Evolutionary conservation across 1,284 basidiomycete species (phyloP), one percentile per base, ranked within the genome.

Genomic region (Puccinia polysora): DNA sequence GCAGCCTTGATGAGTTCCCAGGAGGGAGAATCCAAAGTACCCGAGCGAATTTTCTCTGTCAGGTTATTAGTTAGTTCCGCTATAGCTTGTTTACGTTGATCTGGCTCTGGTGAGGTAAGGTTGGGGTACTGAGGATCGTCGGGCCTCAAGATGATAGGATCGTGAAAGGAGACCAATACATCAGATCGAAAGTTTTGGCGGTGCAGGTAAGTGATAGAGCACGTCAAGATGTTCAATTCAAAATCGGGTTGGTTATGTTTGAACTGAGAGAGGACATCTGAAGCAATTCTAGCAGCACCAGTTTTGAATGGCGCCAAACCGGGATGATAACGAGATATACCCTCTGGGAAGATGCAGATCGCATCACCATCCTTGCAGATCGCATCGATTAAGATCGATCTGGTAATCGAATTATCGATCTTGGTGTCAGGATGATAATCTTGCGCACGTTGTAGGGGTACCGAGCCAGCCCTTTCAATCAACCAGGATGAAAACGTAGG

Each of bases 401-500:
- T 88, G 14, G 84, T 85, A 1, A 84, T 81, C 0, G 83, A 82
- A 78, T 92, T 92, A 79, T 92, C 86, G 0, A 82, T 82, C 15
- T 75, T 30, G 77, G 79, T 43, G 79, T 86, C 83, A 0, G 78
- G 40, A 20, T 36, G 76, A 75, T 82, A 85, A 77, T 92, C 90
- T 75, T 88, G 89, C 52, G 85, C 83, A 68, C 90, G 83, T 77
- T 87, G 85, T 55, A 92, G 84, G 0, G 90, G 90, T 0, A 92
- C 84, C 0, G 90, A 90, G 15, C 90, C 90, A 2, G 88, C 88
- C 30, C 86, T 87, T 78, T 91, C 89, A 65, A 92, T 90, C 20
- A 92, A 83, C 90, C 90, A 91, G 75, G 88, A 89, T 2, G 88
- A 90, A 79, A 92, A 90, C 2, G 89, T 91, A 74, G 79, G 83